These are phyloP conservation scores for Fusarium xylarioides DNA, from an alignment of 2,329 filamentous ascomycete species.

Conservation along the genomic window DNA sequence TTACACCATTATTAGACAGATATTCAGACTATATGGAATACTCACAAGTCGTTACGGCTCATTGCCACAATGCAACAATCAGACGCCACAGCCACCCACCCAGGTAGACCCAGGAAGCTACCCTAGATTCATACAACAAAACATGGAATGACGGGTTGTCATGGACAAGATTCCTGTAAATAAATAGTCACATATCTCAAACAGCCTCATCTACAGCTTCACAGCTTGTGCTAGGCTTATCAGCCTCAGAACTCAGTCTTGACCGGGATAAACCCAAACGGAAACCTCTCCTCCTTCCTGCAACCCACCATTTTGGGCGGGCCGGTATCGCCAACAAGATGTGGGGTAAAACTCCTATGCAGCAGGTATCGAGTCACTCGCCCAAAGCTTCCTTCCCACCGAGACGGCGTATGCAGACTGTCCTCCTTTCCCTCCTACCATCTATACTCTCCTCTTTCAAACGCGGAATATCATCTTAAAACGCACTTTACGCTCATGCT, in stretches of 20 bases:
- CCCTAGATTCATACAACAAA: background rate
- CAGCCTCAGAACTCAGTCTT: background rate
- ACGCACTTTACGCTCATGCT: background rate
- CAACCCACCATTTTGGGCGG: conserved; percentile 33
- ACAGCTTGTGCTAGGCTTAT: background rate
- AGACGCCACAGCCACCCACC: conserved; percentile 2
- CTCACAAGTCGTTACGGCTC: background rate
- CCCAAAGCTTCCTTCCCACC: conserved; percentile 34
- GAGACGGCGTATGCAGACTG: conserved; percentile 33
- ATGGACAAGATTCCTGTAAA: background rate
- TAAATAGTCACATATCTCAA: background rate
- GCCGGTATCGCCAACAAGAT: conserved; percentile 42
- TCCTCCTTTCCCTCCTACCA: background rate
- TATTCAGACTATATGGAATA: background rate
- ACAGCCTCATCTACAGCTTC: conserved; percentile 13
- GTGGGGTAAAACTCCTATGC: conserved; percentile 40
- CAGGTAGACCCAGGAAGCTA: background rate
- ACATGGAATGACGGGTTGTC: background rate
- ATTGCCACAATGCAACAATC: conserved; percentile 9
- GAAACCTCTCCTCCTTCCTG: conserved; percentile 6
- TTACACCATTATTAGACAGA: background rate
- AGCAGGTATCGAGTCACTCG: conserved; percentile 29
- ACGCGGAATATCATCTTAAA: background rate
- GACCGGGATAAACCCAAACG: conserved; percentile 2
- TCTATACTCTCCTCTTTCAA: background rate